phyloP scores from a whole-genome alignment of 768 basidiomycete genomes.

The Termitomyces sp. region DNA sequence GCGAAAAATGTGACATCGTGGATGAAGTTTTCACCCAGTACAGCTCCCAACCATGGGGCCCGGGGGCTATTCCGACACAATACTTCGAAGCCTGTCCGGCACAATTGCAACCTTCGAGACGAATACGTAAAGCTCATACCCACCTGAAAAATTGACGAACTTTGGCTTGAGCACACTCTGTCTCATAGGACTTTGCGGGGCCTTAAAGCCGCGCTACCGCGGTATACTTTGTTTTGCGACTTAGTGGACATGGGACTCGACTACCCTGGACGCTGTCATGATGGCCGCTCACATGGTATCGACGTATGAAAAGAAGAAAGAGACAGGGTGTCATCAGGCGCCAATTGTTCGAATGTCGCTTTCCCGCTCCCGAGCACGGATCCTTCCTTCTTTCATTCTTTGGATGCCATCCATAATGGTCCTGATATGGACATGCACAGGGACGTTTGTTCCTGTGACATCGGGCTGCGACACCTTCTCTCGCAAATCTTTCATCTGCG shows the following conservation, averaged over 20 bases:
- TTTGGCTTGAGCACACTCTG: no score
- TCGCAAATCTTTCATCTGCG: slow-evolving; percentile 49
- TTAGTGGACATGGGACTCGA: background rate
- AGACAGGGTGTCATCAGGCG: background rate
- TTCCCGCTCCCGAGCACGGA: slow-evolving; percentile 25
- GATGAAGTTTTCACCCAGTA: no score
- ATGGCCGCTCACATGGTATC: background rate
- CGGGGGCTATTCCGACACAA: no score
- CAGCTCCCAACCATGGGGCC: no score
- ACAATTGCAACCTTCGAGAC: no score
- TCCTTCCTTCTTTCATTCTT: slow-evolving; percentile 34
- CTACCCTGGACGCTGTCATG: background rate
- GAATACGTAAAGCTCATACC: no score
- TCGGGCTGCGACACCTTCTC: slow-evolving; percentile 44
- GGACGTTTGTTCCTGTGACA: slow-evolving; percentile 38
- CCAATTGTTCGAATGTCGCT: slow-evolving; percentile 17
- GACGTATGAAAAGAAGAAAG: background rate
- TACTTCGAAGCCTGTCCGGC: no score
- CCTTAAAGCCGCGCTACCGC: no score
- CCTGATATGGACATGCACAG: slow-evolving; percentile 48
- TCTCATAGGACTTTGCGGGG: no score
- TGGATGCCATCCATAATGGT: slow-evolving; percentile 43
- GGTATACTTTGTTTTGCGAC: background rate
- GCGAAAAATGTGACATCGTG: no score
- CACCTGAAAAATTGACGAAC: no score